Evolutionary conservation across 768 basidiomycete genomes (phyloP).

Genomic region (Tulasnella sp.): DNA sequence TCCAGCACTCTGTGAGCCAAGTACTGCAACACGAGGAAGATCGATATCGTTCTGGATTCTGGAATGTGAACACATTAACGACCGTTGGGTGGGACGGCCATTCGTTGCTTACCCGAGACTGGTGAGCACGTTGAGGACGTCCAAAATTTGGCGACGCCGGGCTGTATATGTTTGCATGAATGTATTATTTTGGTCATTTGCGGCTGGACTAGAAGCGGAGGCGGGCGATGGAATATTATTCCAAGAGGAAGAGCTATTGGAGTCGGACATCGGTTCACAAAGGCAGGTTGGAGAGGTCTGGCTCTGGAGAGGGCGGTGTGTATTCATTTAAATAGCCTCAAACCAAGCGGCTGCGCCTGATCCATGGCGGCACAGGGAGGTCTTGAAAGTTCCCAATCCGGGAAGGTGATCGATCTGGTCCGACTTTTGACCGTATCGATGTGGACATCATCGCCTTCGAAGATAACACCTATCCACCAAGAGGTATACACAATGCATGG

Average conservation of each 20-base stretch:
- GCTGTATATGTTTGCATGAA: slow-evolving; percentile 6
- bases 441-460: too few species aligned
- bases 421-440: not conserved
- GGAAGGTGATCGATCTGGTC: not conserved
- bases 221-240: not conserved
- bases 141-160: slow-evolving; percentile 11
- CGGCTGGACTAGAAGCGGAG: not conserved
- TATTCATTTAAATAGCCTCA: not conserved
- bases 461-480: too few species aligned
- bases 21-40: slow-evolving; percentile 71
- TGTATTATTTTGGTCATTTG: not conserved
- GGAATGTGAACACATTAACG: not conserved
- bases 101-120: not conserved
- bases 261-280: not conserved
- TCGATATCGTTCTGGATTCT: slow-evolving; percentile 56
- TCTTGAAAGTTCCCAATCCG: not conserved
- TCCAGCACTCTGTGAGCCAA: slow-evolving; percentile 75
- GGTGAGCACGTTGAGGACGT: slow-evolving; percentile 6
- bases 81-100: not conserved
- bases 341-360: not conserved
- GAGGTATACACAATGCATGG: not conserved
- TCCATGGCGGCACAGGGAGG: not conserved
- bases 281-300: not conserved
- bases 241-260: not conserved
- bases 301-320: not conserved